A percentile compares a stretch with the other conserved stretches of the same genome.
These are phyloP conservation scores for Paecilomyces dactylethromorphus DNA, from an alignment of 2,329 filamentous ascomycete genomes.

Conservation along the genomic window DNA sequence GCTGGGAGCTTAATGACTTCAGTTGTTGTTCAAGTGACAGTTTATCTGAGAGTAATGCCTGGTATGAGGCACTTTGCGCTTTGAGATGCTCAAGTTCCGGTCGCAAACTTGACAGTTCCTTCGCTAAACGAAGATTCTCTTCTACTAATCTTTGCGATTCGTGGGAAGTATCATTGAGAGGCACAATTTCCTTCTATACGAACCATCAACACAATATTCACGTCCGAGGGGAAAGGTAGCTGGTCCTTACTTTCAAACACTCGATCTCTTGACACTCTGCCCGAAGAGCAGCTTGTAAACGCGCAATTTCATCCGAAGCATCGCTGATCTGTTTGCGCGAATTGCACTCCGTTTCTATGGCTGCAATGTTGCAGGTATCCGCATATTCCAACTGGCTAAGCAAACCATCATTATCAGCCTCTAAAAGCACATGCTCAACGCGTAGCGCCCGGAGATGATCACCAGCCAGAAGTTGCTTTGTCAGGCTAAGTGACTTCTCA, in stretches of 20 bases:
- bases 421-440: conserved; percentile 63
- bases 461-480: conserved; percentile 64
- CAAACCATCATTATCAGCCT: conserved; percentile 66
- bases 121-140: conserved; percentile 57
- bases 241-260: conserved; percentile 45
- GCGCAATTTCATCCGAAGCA: conserved; percentile 40
- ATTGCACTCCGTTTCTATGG: conserved; percentile 37
- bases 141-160: conserved; percentile 65
- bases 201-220: neutral
- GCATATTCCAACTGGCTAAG: conserved; percentile 55
- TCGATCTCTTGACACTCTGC: conserved; percentile 49
- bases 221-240: neutral
- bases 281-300: conserved; percentile 30
- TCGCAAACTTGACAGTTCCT: conserved; percentile 53
- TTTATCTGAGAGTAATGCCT: conserved; percentile 70
- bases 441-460: conserved; percentile 67
- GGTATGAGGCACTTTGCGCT: conserved; percentile 54
- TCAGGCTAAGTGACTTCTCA: conserved; percentile 56
- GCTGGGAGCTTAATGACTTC: conserved; percentile 67
- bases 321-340: conserved; percentile 44
- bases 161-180: conserved; percentile 59
- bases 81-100: conserved; percentile 58
- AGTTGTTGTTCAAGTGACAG: conserved; percentile 72
- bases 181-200: conserved; percentile 61
- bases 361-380: conserved; percentile 48